phyloP scores from a whole-genome alignment of 495 filamentous ascomycete species.

The Penicillium arizonense region DNA sequence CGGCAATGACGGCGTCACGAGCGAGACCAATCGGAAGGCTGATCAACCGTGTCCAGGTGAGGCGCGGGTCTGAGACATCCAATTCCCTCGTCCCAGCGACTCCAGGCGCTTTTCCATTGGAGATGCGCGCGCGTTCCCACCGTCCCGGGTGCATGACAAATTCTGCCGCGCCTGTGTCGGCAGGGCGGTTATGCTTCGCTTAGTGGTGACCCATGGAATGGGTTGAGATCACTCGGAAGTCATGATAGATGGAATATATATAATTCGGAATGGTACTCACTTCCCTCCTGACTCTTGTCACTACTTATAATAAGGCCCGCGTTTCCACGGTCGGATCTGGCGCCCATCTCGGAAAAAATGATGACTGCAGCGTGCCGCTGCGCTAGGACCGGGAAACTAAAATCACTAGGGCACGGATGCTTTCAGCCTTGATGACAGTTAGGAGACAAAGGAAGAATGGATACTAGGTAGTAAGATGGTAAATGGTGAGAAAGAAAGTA shows the following conservation, averaged over 20 bases:
- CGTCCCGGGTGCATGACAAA: neutral
- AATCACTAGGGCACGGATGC: constrained; percentile 6
- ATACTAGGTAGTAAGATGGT: too few relatives aligned
- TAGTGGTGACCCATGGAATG: constrained; percentile 2
- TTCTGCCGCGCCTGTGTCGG: constrained; percentile 23
- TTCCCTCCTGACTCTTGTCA: neutral
- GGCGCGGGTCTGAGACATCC: constrained; percentile 29
- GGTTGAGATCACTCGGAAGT: too few relatives aligned
- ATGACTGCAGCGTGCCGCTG: constrained; percentile 15
- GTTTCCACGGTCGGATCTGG: neutral
- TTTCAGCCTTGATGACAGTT: neutral
- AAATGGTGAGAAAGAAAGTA: too few relatives aligned
- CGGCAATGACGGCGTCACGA: constrained; percentile 37
- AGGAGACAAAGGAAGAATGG: too few relatives aligned
- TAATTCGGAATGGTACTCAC: too few relatives aligned
- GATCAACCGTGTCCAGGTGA: constrained; percentile 18
- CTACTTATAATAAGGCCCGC: neutral
- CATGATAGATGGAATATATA: too few relatives aligned
- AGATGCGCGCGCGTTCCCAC: constrained; percentile 28
- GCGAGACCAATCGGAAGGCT: constrained; percentile 28
- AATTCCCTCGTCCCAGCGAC: neutral
- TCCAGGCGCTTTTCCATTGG: constrained; percentile 1
- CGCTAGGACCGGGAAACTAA: constrained; percentile 10
- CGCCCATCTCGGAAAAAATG: constrained; percentile 21
- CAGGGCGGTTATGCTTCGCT: constrained; percentile 35